These are phyloP conservation scores for Bipolaris sorokiniana DNA, from an alignment of 2,329 filamentous ascomycete species.

Conservation along the genomic window DNA sequence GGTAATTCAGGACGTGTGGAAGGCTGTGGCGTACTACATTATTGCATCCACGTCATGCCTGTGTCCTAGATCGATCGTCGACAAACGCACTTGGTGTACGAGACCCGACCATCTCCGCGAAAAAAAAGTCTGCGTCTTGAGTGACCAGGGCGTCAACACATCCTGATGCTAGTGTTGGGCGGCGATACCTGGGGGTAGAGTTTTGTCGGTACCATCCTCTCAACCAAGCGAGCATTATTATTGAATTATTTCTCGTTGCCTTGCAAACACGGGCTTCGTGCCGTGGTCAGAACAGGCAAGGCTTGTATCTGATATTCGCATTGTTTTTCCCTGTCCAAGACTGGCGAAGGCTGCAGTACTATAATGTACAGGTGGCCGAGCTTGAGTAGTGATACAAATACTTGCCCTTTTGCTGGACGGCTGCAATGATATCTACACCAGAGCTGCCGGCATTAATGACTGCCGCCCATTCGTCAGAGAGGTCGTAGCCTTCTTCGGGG, in stretches of 20 bases:
- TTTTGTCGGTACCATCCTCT: conserved; percentile 56
- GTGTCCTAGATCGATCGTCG: conserved; percentile 24
- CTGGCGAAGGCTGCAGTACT: too few relatives aligned
- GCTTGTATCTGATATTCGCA: too few relatives aligned
- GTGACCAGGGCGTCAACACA: conserved; percentile 31
- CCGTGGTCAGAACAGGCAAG: too few relatives aligned
- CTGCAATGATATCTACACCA: conserved; percentile 53
- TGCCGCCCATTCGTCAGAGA: conserved; percentile 50
- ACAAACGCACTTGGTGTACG: conserved; percentile 31
- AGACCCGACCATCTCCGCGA: conserved; percentile 26
- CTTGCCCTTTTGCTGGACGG: conserved; percentile 48
- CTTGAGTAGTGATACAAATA: conserved; percentile 49
- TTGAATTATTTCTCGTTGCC: not conserved
- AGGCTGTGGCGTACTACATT: conserved; percentile 53
- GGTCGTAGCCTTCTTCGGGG: conserved; percentile 49
- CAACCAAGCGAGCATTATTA: conserved; percentile 31
- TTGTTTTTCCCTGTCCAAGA: too few relatives aligned
- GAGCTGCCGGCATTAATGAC: conserved; percentile 52
- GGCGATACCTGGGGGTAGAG: conserved; percentile 34
- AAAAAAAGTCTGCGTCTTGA: conserved; percentile 24
- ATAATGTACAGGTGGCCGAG: conserved; percentile 44
- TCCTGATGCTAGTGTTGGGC: conserved; percentile 33
- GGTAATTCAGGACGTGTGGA: conserved; percentile 44
- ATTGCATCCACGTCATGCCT: conserved; percentile 49
- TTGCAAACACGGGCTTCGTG: too few relatives aligned